Percentiles rank a stretch among this genome's conserved stretches.
These are phyloP conservation scores for Triticum turgidum DNA, from an alignment of 176 grass and related monocot genomes.

Conservation along the genomic window DNA sequence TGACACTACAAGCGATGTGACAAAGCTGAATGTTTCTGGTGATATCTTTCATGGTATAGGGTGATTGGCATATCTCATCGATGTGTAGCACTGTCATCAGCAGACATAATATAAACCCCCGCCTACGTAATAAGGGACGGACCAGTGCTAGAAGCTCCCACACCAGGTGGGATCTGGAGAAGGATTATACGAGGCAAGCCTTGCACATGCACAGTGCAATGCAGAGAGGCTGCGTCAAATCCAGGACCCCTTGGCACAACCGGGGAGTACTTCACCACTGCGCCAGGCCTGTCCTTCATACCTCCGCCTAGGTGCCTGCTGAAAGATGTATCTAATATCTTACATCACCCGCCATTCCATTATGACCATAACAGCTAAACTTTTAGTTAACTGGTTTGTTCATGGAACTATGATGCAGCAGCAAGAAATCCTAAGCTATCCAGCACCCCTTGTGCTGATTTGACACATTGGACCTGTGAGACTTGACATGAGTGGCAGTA, in stretches of 20 bases:
- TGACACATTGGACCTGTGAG: neutral
- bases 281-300: neutral
- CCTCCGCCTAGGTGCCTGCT: neutral
- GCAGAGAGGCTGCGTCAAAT: neutral
- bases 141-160: neutral
- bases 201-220: neutral
- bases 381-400: conserved; percentile 11
- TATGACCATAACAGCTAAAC: conserved; percentile 2
- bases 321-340: neutral
- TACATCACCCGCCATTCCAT: neutral
- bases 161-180: neutral
- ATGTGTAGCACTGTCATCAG: conserved; percentile 2
- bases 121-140: neutral
- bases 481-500: neutral
- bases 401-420: neutral
- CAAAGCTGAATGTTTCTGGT: conserved; percentile 5
- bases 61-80: neutral
- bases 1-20: neutral
- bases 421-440: neutral
- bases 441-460: conserved; percentile 7
- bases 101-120: conserved; percentile 15
- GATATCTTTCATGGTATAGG: conserved; percentile 19
- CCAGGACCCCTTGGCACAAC: neutral
- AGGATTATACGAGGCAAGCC: neutral
- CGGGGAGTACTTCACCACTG: neutral